Evolutionary conservation across 805 yeast genomes (phyloP).

Genomic region (Metschnikowia chrysomelidarum): DNA sequence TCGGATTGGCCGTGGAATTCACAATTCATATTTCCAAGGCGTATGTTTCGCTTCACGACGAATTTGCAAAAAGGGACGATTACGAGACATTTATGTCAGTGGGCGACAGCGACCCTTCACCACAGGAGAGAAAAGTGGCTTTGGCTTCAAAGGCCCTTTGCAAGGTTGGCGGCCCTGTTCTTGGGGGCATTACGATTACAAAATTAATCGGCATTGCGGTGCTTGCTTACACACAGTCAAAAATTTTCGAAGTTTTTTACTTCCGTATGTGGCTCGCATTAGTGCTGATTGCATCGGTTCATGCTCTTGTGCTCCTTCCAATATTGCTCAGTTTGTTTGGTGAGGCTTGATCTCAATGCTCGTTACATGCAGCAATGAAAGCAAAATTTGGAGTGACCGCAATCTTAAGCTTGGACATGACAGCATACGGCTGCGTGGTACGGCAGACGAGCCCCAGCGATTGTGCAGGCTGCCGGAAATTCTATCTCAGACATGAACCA

Average conservation of each 20-base stretch:
- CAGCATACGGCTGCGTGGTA: background rate
- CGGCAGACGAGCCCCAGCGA: conserved; percentile 3
- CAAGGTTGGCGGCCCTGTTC: conserved; percentile 85
- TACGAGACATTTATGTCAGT: conserved; percentile 17
- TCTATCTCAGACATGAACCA: background rate
- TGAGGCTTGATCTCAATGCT: background rate
- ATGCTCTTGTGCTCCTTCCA: conserved; percentile 78
- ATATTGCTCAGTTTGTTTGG: conserved; percentile 64
- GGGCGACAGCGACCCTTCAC: conserved; percentile 2
- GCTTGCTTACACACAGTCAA: conserved; percentile 80
- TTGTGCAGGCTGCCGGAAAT: conserved; percentile 1
- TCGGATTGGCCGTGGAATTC: conserved; percentile 91
- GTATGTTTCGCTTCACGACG: conserved; percentile 46
- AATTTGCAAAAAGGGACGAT: conserved; percentile 13
- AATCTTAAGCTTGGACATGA: background rate
- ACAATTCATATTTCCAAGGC: conserved; percentile 85
- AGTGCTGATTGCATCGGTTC: conserved; percentile 73
- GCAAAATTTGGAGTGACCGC: background rate
- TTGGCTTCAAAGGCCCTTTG: conserved; percentile 59
- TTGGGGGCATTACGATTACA: conserved; percentile 88
- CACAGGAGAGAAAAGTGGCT: conserved; percentile 8
- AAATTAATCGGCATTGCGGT: conserved; percentile 86
- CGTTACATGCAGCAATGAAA: background rate
- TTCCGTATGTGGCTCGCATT: conserved; percentile 92
- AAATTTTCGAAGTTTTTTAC: conserved; percentile 87